Evolutionary conservation across 495 filamentous ascomycete genomes (phyloP).

Genomic region (Aspergillus cavernicola): DNA sequence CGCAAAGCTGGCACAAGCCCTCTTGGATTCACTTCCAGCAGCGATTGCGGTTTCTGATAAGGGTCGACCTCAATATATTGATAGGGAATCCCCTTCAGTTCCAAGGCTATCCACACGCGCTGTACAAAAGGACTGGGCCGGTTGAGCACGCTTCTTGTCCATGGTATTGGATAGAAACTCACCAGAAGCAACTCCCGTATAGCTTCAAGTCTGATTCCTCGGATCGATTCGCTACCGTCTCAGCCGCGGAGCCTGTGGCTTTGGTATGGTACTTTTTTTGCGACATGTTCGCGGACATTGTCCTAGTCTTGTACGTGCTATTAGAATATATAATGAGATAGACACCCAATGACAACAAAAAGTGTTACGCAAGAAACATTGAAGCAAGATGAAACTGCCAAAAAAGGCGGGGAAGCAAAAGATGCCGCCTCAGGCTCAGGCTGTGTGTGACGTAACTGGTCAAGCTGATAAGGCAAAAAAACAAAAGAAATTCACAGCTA

Average conservation of each 20-base stretch:
- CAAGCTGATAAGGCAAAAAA: not conserved
- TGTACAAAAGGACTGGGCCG: slow-evolving; percentile 71
- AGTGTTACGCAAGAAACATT: not conserved
- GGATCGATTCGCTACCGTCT: slow-evolving; percentile 69
- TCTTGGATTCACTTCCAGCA: slow-evolving; percentile 84
- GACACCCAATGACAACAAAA: slow-evolving; percentile 3
- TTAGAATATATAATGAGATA: slow-evolving; percentile 9
- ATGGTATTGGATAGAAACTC: slow-evolving; percentile 25
- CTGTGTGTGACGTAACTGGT: too few species aligned
- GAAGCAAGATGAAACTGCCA: not conserved
- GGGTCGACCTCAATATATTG: slow-evolving; percentile 93
- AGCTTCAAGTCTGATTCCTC: slow-evolving; percentile 73
- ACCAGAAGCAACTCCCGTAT: slow-evolving; percentile 92
- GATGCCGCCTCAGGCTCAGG: too few species aligned
- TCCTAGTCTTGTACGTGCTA: slow-evolving; percentile 22
- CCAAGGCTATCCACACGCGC: slow-evolving; percentile 94
- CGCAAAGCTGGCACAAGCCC: slow-evolving; percentile 81
- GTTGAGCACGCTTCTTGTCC: not conserved
- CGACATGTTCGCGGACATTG: slow-evolving; percentile 42
- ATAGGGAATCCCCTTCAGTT: slow-evolving; percentile 76
- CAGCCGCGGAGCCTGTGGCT: slow-evolving; percentile 70
- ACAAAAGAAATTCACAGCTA: too few species aligned
- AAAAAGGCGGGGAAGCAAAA: slow-evolving; percentile 9
- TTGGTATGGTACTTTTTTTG: slow-evolving; percentile 83
- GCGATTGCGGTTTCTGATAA: slow-evolving; percentile 71